Evolutionary conservation across 1,139 yeast species (phyloP).

Genomic region (Eremothecium cymbalariae): DNA sequence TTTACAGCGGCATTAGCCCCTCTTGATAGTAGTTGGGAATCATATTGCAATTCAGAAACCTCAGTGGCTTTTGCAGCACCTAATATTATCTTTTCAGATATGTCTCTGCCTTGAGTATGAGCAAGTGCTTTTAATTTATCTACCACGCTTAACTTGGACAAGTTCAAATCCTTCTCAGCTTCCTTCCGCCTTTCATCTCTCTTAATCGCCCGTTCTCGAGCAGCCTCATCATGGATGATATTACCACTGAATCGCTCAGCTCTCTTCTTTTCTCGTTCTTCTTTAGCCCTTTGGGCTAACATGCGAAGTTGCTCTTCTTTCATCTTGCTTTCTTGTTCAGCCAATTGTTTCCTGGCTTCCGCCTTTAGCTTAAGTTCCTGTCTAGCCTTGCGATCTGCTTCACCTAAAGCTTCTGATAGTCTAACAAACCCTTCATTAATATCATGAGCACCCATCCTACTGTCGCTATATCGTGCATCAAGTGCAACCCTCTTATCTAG

Average conservation of each 20-base stretch:
- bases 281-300: conserved; percentile 53
- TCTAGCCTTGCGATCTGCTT: conserved; percentile 68
- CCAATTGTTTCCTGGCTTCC: conserved; percentile 46
- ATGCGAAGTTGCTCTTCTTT: conserved; percentile 52
- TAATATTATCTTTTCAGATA: conserved; percentile 47
- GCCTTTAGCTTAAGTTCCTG: conserved; percentile 58
- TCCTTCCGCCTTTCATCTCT: conserved; percentile 40
- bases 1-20: conserved; percentile 36
- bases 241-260: conserved; percentile 4
- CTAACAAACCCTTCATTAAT: conserved; percentile 56
- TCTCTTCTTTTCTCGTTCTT: conserved; percentile 20
- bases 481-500: conserved; percentile 70
- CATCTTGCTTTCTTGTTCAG: conserved; percentile 47
- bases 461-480: conserved; percentile 37
- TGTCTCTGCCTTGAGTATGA: conserved; percentile 41
- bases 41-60: conserved; percentile 41
- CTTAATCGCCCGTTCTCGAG: conserved; percentile 34
- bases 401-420: conserved; percentile 62
- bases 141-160: conserved; percentile 41
- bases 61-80: conserved; percentile 41
- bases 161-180: conserved; percentile 40
- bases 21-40: conserved; percentile 45
- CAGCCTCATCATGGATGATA: conserved; percentile 18
- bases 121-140: conserved; percentile 39
- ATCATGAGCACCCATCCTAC: conserved; percentile 24